Base-by-base conservation (phyloP, 2,329 filamentous ascomycete genomes). In the Epichloe coenophiala region DNA sequence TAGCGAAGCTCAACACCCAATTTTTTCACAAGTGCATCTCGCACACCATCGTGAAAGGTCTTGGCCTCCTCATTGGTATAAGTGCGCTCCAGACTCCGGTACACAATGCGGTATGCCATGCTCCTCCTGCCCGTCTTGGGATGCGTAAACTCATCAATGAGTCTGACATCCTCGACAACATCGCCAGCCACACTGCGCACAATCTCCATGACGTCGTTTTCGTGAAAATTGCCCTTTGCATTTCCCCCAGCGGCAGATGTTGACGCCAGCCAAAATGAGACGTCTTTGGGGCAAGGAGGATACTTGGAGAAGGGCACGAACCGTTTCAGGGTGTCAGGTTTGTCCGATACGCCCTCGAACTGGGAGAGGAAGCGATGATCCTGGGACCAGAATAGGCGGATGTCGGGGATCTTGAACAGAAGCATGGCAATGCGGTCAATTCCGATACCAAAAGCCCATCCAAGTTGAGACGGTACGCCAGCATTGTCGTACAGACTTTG, bases 341-440 rank as follows among this genome's bases (percentile, higher is more conserved):
- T 60, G 46, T 72, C 72, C 3, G 76, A 77, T 3, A 83, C 72
- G 39, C 80, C 79, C 21, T 70, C 72, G 67, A 98, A 98, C 67
- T 98, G 93, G 11, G 71, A 73, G n/a, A 95, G 70, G 69, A 98
- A 98, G 9, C 93, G 80, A 59, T 76, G 63, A 65, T 98, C 93
- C 50, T 75, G 73, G 35, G 87, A 94, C 93, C 93, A 98, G 72
- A 98, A 97, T 4, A 97, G 80, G 12, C 93, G 84, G 58, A 98
- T 98, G 63, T 98, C 93, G 0, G 90, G 88, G 53, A 98, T 95
- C 53, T 87, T 84, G 72, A 96, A 98, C 23, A 98, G 79, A 37
- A 98, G 78, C 93, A 98, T 98, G 54, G 93, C 91, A 55, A 98
- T 91, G 54, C 93, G 81, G 67, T 98, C 93, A 31, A 98, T 77